Evolutionary conservation across 2,329 filamentous ascomycete species (phyloP).

Genomic region (Colletotrichum australisinense): DNA sequence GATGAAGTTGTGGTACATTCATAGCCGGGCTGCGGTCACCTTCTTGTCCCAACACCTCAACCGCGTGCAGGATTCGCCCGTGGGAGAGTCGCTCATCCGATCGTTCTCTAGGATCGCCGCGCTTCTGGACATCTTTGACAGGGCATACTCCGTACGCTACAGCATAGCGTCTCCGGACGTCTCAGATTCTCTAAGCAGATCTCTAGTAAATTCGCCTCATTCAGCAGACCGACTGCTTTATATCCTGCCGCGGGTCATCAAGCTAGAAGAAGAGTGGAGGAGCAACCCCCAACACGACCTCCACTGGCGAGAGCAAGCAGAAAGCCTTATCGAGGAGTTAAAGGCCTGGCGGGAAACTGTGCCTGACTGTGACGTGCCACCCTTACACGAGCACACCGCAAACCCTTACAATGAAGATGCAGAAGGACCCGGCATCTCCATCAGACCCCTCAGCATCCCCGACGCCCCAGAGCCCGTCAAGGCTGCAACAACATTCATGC

Average conservation of each 20-base stretch:
- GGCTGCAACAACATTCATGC: slow-evolving; percentile 20
- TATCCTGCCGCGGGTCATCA: slow-evolving; percentile 9
- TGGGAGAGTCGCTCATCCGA: slow-evolving; percentile 6
- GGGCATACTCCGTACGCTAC: slow-evolving; percentile 8
- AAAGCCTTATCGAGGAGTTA: slow-evolving; percentile 11
- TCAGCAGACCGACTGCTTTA: background rate
- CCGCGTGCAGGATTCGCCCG: background rate
- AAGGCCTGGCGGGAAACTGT: background rate
- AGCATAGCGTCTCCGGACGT: slow-evolving; percentile 18
- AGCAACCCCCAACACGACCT: slow-evolving; percentile 21
- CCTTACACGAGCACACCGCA: background rate
- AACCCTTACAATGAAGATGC: background rate
- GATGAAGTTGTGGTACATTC: slow-evolving; percentile 27
- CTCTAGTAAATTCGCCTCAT: slow-evolving; percentile 8
- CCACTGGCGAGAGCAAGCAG: slow-evolving; percentile 12
- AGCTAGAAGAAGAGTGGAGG: slow-evolving; percentile 24
- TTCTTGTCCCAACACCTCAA: slow-evolving; percentile 20
- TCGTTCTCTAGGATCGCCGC: slow-evolving; percentile 23
- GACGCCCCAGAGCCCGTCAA: background rate
- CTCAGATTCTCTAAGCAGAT: background rate
- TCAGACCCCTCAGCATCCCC: background rate
- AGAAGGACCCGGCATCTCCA: background rate
- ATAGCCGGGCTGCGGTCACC: slow-evolving; percentile 17
- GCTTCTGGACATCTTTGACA: slow-evolving; percentile 17
- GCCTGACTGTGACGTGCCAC: slow-evolving; percentile 3